A percentile compares a stretch with the other conserved stretches of the same genome.
Conservation (phyloP, 495 filamentous ascomycete genomes). For the Neurospora tetrasperma region DNA sequence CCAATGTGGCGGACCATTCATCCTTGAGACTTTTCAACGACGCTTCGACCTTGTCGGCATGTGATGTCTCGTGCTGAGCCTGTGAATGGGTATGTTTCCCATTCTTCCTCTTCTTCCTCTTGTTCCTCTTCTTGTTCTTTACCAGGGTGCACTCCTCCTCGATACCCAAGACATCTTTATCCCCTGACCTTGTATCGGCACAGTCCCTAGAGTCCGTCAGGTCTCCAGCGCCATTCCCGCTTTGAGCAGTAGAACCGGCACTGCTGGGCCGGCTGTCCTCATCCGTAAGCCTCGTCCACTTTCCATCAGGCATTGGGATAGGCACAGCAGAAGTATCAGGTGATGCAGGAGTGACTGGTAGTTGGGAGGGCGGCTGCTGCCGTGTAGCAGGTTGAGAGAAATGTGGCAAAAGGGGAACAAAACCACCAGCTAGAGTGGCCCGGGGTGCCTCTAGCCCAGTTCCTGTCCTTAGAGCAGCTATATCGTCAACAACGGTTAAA, state of each 20-base stretch:
- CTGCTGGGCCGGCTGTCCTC: background rate
- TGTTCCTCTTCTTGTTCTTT: background rate
- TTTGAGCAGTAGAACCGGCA: background rate
- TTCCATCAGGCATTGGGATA: background rate
- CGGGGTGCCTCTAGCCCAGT: background rate
- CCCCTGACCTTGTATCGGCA: background rate
- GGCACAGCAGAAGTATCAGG: background rate
- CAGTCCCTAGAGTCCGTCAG: background rate
- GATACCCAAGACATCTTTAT: background rate
- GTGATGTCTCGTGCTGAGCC: background rate
- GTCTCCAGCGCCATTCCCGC: background rate
- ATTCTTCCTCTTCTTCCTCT: background rate
- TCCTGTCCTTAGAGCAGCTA: background rate
- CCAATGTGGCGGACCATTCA: background rate
- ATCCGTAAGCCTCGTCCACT: background rate
- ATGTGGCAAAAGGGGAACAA: background rate
- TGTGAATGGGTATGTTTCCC: background rate
- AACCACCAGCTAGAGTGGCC: background rate
- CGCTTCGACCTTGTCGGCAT: background rate
- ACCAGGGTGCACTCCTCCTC: background rate
- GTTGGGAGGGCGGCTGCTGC: background rate
- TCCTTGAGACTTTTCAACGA: background rate
- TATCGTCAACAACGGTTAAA: background rate
- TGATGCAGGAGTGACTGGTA: background rate
- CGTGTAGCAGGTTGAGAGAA: background rate